Evolutionary conservation across 176 grass and related monocot genomes (phyloP).

Genomic region (Carex parvula): DNA sequence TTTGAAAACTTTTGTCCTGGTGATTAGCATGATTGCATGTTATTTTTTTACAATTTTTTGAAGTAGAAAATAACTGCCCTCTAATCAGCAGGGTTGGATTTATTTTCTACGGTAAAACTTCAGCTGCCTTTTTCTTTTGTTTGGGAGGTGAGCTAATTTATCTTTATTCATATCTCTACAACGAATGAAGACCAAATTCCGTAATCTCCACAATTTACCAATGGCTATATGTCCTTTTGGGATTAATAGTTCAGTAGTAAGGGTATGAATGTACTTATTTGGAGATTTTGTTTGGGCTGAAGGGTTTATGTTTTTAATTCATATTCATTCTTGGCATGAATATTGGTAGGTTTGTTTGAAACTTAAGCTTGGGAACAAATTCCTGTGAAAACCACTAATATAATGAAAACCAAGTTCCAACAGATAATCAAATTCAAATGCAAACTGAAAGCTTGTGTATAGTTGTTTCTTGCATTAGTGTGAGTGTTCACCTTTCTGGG

Average conservation of each 20-base stretch:
- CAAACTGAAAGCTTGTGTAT: neutral
- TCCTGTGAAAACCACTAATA: neutral
- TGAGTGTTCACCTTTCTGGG: neutral
- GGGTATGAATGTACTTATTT: neutral
- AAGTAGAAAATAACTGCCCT: slow-evolving; percentile 24
- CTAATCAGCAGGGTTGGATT: slow-evolving; percentile 22
- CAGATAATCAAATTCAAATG: slow-evolving; percentile 12
- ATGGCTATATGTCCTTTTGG: neutral
- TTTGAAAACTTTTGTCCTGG: neutral
- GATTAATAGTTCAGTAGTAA: neutral
- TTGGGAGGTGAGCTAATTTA: slow-evolving; percentile 9
- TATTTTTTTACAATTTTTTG: neutral
- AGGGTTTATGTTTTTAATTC: neutral
- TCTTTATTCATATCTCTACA: slow-evolving; percentile 1
- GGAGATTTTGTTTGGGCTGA: neutral
- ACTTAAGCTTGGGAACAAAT: neutral
- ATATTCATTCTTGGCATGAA: neutral
- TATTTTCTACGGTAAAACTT: slow-evolving; percentile 22
- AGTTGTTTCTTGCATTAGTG: neutral
- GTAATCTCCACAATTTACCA: neutral
- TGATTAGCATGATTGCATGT: neutral
- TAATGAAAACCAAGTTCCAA: neutral
- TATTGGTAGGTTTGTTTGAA: neutral
- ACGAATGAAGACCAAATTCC: neutral
- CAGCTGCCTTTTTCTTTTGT: slow-evolving; percentile 19